Evolutionary conservation across 2,329 filamentous ascomycete genomes (phyloP).

Genomic region (Microcyclosporella mali): DNA sequence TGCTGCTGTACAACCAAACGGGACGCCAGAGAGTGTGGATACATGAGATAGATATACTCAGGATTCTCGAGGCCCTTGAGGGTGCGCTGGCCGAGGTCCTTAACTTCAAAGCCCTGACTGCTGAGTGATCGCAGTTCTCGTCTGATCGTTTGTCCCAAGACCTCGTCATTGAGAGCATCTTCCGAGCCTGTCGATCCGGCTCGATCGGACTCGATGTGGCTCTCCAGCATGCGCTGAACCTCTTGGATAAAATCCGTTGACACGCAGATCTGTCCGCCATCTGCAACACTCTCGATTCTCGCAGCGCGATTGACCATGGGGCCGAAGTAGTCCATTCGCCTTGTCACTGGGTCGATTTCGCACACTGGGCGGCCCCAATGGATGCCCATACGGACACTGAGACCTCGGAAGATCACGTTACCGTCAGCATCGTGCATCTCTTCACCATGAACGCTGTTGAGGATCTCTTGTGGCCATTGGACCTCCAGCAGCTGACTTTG

Average conservation of each 20-base stretch:
- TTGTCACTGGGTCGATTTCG: conserved; percentile 90
- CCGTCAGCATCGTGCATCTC: conserved; percentile 76
- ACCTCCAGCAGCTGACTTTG: conserved; percentile 83
- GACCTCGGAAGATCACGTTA: conserved; percentile 82
- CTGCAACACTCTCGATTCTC: conserved; percentile 86
- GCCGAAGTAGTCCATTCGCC: conserved; percentile 98
- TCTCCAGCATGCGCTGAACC: conserved; percentile 83
- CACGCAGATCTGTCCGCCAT: conserved; percentile 94
- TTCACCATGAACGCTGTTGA: conserved; percentile 79
- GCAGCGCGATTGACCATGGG: conserved; percentile 98
- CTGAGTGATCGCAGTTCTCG: conserved; percentile 81
- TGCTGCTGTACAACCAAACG: conserved; percentile 66
- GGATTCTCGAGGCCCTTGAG: conserved; percentile 97
- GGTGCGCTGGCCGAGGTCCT: conserved; percentile 90
- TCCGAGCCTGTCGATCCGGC: conserved; percentile 63
- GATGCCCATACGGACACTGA: conserved; percentile 95
- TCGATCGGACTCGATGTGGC: conserved; percentile 78
- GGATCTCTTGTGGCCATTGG: conserved; percentile 86
- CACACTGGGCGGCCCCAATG: conserved; percentile 94
- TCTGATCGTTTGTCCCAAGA: conserved; percentile 68
- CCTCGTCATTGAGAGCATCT: conserved; percentile 69
- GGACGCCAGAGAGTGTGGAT: conserved; percentile 79
- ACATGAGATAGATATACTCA: conserved; percentile 90
- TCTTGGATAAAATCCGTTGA: conserved; percentile 96
- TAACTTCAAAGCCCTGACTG: conserved; percentile 91